Evolutionary conservation across 345 rosid genomes (phyloP).

Genomic region (Psidium guajava): DNA sequence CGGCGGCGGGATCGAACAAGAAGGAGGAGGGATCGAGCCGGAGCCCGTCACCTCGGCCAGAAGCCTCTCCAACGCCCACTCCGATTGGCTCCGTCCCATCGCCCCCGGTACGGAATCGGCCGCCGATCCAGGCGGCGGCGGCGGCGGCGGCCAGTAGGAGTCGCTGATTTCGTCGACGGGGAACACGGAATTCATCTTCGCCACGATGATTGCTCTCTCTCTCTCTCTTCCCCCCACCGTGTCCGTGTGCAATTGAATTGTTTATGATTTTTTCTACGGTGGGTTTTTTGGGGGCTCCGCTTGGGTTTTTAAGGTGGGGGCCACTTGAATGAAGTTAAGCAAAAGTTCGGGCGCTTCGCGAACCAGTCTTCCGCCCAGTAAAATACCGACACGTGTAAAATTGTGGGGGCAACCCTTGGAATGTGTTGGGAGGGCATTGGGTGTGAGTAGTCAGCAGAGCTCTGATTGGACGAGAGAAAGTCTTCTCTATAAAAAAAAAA

Average conservation of each 20-base stretch:
- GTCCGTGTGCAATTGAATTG: background rate
- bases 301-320: background rate
- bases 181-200: slow-evolving; percentile 36
- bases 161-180: slow-evolving; percentile 66
- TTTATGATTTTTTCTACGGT: background rate
- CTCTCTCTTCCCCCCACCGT: background rate
- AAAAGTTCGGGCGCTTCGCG: background rate
- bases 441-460: background rate
- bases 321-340: background rate
- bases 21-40: background rate
- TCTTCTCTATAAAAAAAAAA: background rate
- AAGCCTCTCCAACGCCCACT: slow-evolving; percentile 60
- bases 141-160: slow-evolving; percentile 31
- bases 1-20: slow-evolving; percentile 13
- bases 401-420: too few species aligned
- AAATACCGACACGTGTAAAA: background rate
- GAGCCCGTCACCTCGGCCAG: slow-evolving; percentile 22
- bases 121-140: slow-evolving; percentile 11
- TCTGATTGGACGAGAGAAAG: background rate
- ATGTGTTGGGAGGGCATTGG: background rate
- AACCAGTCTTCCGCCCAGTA: background rate
- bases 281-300: background rate
- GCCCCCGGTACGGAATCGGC: slow-evolving; percentile 16
- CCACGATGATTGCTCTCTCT: background rate
- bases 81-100: slow-evolving; percentile 54